Base-by-base conservation (phyloP, 768 basidiomycete species). In the Phlegmacium glaucopus region DNA sequence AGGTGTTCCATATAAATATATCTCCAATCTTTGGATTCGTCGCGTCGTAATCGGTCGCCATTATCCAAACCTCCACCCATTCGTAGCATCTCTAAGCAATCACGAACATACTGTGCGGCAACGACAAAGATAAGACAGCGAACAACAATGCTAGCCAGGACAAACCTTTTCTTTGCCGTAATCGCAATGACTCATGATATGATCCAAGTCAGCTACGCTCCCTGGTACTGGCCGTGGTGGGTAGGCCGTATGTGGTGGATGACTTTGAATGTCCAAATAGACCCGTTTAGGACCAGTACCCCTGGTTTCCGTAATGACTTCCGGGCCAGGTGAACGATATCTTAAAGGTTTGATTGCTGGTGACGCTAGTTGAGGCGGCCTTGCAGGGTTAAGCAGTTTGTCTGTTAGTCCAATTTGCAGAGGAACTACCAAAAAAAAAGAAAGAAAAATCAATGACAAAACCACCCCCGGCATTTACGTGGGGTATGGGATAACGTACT, bases 81-180 rank as follows among this genome's bases (percentile, higher is more conserved):
- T 5, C 93, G 83, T 10, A 97, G 76, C 53, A 93, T 85, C 61
- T 96, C 93, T 29, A 96, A 69, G 57, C 94, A 97, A 60, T 96
- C 94, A 9, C 94, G 86, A n/a, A 96, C 94, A 64, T 91, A 93
- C 87, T 94, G 46, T 15, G 37, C 43, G 44, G 29, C 28, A 42
- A 41, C 42, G 53, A 37, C 35, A 38, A 39, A 40, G 12, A 6
- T 13, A 12, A 4, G 16, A 40, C 18, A 11, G n/a, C 8, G 18
- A 40, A 18, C n/a, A 11, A 22, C 39, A 44, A 15, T 18, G 26
- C 22, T 22, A 28, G 34, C 34, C 28, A 29, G 18, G 39, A 18
- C 3, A 9, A 22, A 86, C 88, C 78, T 87, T 87, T 56, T 75
- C 74, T 52, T 76, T 69, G 27, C 80, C 76, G 61, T 93, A 94